Conservation (phyloP, 495 filamentous ascomycete species). For the Xylaria longipes region DNA sequence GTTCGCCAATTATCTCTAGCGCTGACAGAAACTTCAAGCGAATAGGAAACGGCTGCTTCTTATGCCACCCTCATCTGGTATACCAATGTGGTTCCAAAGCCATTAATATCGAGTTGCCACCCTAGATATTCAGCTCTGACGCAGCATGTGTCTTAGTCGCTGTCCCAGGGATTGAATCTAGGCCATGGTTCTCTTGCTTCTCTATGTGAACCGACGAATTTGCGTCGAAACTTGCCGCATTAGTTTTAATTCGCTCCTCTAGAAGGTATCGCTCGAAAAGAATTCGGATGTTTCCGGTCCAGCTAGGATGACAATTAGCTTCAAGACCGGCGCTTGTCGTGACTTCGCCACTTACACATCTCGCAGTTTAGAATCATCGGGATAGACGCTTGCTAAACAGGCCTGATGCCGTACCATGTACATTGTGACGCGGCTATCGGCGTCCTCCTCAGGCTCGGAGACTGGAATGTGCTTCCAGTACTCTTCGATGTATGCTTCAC, state of each 20-base stretch:
- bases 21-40: no score
- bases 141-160: no score
- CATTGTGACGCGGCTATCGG: constrained; percentile 38
- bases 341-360: neutral
- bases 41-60: no score
- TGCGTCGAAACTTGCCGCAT: neutral
- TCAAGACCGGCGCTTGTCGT: neutral
- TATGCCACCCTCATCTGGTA: no score
- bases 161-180: no score
- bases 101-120: no score
- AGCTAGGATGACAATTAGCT: neutral
- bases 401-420: constrained; percentile 36
- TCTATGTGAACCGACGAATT: neutral
- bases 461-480: constrained; percentile 33
- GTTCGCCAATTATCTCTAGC: no score
- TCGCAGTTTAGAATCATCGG: neutral
- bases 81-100: no score
- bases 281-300: neutral
- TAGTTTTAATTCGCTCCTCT: neutral
- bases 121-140: no score
- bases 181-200: neutral
- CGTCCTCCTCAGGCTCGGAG: constrained; percentile 41
- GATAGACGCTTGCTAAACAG: neutral
- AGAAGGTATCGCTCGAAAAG: neutral
- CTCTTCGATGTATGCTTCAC: constrained; percentile 32